Evolutionary conservation across 2,329 filamentous ascomycete species (phyloP), one percentile per base, ranked within the genome.

Genomic region (Cadophora sp.): DNA sequence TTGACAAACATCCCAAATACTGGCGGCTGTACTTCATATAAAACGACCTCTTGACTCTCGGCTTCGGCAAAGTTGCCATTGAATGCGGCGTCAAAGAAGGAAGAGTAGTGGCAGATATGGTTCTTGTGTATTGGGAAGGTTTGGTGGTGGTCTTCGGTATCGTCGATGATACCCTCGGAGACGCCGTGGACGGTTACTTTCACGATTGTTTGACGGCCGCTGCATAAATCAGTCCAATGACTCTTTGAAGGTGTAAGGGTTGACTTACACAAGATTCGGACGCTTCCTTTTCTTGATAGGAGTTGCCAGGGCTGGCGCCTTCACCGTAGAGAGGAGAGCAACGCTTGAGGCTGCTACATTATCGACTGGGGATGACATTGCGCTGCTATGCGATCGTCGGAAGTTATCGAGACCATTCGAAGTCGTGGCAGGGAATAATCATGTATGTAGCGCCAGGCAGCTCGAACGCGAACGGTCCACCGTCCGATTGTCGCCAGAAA

Each of bases 21-120:
- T 7, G 12, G 29, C 8, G 66, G 37, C 11, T 68, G 40, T 1
- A 69, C 56, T 51, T 71, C 68, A 3, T 64, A 46, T 14, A 70
- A 29, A 1, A 16, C 53, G 31, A 69, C 48, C 16, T 56, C 14
- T 4, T 64, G 43, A 24, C 53, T 59, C 3, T 65, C 51, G 6
- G 40, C 59, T 59, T 67, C 60, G 2, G 40, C 3, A 27, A 68
- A 69, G 3, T 19, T 29, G 11, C 68, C 40, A 34, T 70, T 67
- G 34, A 70, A 69, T 4, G 68, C 66, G 5, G 56, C 58, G 11
- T 50, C 22, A 60, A 72, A 72, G 58, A 63, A 70, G 2, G 56
- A 34, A 1, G 70, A 72, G 14, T 67, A 59, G 34, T 51, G 31
- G 51, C 68, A 68, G 24, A 72, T 60, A 19, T 66, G 46, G 4